These are phyloP conservation scores for Boletus pseudo-olivaceus DNA, from an alignment of 768 basidiomycete genomes.

Conservation along the genomic window DNA sequence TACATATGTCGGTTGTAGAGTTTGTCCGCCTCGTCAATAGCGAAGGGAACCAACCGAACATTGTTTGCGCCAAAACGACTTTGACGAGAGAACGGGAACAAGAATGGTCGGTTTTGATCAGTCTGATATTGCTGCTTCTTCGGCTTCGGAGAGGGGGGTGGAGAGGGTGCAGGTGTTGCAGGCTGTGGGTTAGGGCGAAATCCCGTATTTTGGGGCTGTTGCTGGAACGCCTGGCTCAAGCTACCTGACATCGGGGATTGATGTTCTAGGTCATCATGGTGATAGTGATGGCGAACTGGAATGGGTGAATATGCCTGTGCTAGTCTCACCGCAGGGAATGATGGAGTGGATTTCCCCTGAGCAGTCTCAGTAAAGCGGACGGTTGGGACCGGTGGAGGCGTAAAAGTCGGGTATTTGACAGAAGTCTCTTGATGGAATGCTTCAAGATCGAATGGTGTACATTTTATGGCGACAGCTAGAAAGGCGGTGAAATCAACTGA, in stretches of 20 bases:
- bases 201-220: slow-evolving; percentile 27
- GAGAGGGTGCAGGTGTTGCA: slow-evolving; percentile 87
- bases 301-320: slow-evolving; percentile 92
- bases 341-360: slow-evolving; percentile 28
- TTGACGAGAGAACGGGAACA: slow-evolving; percentile 89
- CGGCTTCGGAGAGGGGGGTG: slow-evolving; percentile 79
- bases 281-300: slow-evolving; percentile 91
- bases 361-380: slow-evolving; percentile 26
- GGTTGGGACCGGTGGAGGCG: slow-evolving; percentile 49
- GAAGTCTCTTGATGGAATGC: slow-evolving; percentile 86
- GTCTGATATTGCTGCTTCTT: slow-evolving; percentile 99
- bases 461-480: slow-evolving; percentile 71
- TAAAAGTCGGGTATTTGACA: slow-evolving; percentile 95
- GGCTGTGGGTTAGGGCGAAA: slow-evolving; percentile 55
- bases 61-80: slow-evolving; percentile 48
- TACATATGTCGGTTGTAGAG: slow-evolving; percentile 90
- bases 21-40: slow-evolving; percentile 92
- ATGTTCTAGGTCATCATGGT: slow-evolving; percentile 72
- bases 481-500: slow-evolving; percentile 6
- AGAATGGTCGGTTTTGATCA: slow-evolving; percentile 88
- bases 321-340: slow-evolving; percentile 56
- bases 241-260: slow-evolving; percentile 40
- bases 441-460: slow-evolving; percentile 87
- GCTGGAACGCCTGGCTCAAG: slow-evolving; percentile 35
- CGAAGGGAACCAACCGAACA: slow-evolving; percentile 81